Evolutionary conservation across 768 basidiomycete genomes (phyloP).

Genomic region (Podaxis sp.): DNA sequence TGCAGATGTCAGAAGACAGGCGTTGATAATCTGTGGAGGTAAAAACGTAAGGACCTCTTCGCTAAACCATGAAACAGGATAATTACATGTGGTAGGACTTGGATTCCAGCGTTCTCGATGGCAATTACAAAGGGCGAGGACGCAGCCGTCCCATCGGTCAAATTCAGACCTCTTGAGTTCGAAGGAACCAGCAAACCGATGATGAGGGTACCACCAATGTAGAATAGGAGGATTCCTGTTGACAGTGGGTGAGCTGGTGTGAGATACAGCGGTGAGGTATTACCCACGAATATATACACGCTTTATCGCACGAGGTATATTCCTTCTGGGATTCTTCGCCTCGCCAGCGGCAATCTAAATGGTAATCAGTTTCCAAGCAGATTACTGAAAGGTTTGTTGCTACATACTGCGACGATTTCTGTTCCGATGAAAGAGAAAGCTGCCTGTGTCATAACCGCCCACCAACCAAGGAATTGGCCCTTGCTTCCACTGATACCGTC

Average conservation of each 20-base stretch:
- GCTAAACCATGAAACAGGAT: background rate
- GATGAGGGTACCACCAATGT: conserved; percentile 62
- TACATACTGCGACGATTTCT: conserved; percentile 84
- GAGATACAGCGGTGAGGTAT: background rate
- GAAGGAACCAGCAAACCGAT: conserved; percentile 86
- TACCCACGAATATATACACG: conserved; percentile 66
- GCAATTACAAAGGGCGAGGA: conserved; percentile 93
- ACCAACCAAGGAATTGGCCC: conserved; percentile 70
- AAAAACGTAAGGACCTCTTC: background rate
- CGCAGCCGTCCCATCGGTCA: conserved; percentile 59
- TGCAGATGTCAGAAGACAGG: conserved; percentile 81
- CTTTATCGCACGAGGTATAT: conserved; percentile 61
- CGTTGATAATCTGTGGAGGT: conserved; percentile 65
- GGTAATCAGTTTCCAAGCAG: conserved; percentile 9
- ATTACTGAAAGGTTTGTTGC: background rate
- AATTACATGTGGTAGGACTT: conserved; percentile 72
- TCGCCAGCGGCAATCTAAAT: conserved; percentile 82
- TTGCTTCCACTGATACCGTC: conserved; percentile 58
- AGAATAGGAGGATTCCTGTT: conserved; percentile 82
- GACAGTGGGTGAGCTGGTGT: conserved; percentile 14
- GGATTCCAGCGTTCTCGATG: conserved; percentile 83
- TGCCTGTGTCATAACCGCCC: conserved; percentile 71
- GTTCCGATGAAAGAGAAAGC: conserved; percentile 93
- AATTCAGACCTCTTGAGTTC: conserved; percentile 51
- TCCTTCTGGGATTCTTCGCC: conserved; percentile 80